Evolutionary conservation across 345 rosid genomes (phyloP), one percentile per base, ranked within the genome.

Genomic region (Citrus reticulata): DNA sequence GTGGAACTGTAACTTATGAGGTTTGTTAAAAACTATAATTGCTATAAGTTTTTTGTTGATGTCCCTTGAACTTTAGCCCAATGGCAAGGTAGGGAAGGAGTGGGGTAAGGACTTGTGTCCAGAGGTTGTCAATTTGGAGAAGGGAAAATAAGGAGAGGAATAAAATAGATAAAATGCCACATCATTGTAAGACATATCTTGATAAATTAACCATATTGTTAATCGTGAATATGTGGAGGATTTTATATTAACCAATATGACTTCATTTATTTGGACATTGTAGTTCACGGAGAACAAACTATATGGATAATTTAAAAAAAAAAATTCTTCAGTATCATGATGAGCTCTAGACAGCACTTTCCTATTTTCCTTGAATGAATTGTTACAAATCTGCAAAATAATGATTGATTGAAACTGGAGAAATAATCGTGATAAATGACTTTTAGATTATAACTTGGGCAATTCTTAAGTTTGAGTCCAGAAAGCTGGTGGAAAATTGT

Each of bases 1-100:
- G 90, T 30, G 90, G 90, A 75, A 83, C 86, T 58, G 88, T 87
- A 59, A 85, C 90, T 35, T 87, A 85, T 55, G 90, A 87, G 90
- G 90, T 87, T 72, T 66, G 86, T 68, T 70, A 19, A 63, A 63
- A 61, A 5, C 8, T 51, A 17, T n/a, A 19, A 65, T 64, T 54
- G 34, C 64, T 64, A 29, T 34, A 34, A 25, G 37, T 64, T 39
- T 20, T 39, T 46, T 51, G n/a, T 72, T 51, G 57, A 6, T 65
- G 25, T 7, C 20, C 59, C 42, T 46, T 64, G 46, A 25, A 2
- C 40, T 62, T 61, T 62, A 46, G 39, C 58, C 13, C 19, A 30
- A 3, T n/a, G 59, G 27, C 1, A 10, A 63, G 16, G 61, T 22
- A 30, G 24, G 57, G 59, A 35, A 25, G n/a, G 24, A 40, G 70